A percentile compares a stretch with the other conserved stretches of the same genome.
Conservation (phyloP, 2,329 filamentous ascomycete genomes). For the Ophiostoma novo-ulmi region DNA sequence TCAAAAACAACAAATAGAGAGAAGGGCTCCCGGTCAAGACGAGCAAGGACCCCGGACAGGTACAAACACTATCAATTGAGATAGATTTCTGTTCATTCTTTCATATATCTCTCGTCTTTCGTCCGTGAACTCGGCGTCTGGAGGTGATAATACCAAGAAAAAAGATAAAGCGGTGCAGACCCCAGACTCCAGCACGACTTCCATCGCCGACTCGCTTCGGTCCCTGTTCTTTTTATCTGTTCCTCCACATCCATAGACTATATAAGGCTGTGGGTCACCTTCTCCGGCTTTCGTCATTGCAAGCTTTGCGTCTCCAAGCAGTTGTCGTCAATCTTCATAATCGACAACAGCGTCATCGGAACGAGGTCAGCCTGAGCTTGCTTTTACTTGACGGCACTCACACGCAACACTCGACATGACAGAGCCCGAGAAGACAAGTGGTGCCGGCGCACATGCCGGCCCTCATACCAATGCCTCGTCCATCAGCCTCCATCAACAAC, state of each 20-base stretch:
- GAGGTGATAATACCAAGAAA: background rate
- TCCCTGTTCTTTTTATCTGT: background rate
- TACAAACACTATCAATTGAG: background rate
- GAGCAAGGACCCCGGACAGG: background rate
- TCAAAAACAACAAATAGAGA: background rate
- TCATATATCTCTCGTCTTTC: background rate
- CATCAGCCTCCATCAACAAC: constrained; percentile 1
- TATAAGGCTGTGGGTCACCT: background rate
- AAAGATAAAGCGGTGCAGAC: background rate
- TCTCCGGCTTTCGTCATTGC: background rate
- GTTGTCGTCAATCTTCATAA: background rate
- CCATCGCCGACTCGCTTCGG: constrained; percentile 15
- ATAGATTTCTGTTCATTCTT: background rate
- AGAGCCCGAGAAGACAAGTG: background rate
- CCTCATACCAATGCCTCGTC: background rate
- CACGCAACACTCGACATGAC: background rate
- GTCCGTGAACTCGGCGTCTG: background rate
- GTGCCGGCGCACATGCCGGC: background rate
- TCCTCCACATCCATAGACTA: background rate
- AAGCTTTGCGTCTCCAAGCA: background rate
- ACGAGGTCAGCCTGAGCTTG: background rate
- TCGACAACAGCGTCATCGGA: background rate
- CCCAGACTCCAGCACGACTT: background rate
- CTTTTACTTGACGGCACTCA: background rate
- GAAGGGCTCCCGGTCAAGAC: background rate